Conservation (phyloP, 495 filamentous ascomycete species). For the Tuber melanosporum region DNA sequence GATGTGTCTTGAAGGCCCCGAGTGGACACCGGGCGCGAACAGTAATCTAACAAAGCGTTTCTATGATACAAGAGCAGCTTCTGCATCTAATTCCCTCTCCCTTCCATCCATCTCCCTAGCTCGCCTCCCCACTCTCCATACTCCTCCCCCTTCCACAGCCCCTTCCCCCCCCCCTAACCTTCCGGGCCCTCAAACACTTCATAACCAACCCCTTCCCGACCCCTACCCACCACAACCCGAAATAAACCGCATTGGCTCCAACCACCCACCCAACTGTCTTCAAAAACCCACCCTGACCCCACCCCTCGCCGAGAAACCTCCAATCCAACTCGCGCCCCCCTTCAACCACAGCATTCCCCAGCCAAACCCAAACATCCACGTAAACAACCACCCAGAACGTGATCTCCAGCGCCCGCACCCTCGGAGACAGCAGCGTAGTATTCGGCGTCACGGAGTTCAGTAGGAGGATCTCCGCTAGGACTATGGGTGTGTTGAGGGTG, state of each 20-base stretch:
- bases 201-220: not conserved
- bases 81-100: not conserved
- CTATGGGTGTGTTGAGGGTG: constrained; percentile 12
- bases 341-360: constrained; percentile 7
- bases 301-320: constrained; percentile 22
- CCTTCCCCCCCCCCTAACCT: not conserved
- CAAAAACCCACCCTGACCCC: constrained; percentile 2
- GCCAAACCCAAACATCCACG: constrained; percentile 10
- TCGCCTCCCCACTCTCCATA: not conserved
- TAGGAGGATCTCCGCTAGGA: constrained; percentile 23
- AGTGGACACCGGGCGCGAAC: not conserved
- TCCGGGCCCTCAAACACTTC: not conserved
- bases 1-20: not conserved
- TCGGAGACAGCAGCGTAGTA: not conserved
- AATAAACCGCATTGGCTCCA: constrained; percentile 14
- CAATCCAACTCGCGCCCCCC: constrained; percentile 17
- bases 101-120: not conserved
- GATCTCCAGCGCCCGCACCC: constrained; percentile 12
- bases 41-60: not conserved
- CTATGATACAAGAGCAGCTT: not conserved
- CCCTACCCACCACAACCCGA: constrained; percentile 5
- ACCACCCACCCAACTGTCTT: constrained; percentile 9
- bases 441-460: constrained; percentile 18
- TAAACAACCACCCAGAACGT: constrained; percentile 8
- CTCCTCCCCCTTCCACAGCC: not conserved